Evolutionary conservation across 805 yeast genomes (phyloP).

Genomic region (Candida coquimbonensis): DNA sequence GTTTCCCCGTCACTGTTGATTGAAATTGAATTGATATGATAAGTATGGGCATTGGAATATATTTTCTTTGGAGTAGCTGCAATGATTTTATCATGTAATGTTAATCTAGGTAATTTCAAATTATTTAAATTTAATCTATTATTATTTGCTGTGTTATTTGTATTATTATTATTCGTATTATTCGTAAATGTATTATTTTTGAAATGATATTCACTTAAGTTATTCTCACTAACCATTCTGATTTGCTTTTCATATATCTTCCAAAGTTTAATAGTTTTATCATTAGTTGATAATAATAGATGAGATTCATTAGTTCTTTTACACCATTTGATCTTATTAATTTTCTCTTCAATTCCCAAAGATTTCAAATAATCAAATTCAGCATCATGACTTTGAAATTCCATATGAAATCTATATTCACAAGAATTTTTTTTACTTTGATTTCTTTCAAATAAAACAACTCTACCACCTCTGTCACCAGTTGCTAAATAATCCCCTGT

Average conservation of each 20-base stretch:
- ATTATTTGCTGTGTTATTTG: conserved; percentile 1
- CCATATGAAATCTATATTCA: conserved; percentile 93
- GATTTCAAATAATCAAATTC: conserved; percentile 96
- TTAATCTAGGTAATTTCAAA: conserved; percentile 77
- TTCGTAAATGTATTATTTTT: background rate
- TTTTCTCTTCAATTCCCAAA: conserved; percentile 94
- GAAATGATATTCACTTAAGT: conserved; percentile 44
- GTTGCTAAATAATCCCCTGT: conserved; percentile 95
- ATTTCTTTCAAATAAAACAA: conserved; percentile 89
- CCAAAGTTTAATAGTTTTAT: conserved; percentile 98
- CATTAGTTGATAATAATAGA: conserved; percentile 85
- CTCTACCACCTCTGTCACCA: conserved; percentile 98
- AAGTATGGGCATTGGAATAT: conserved; percentile 95
- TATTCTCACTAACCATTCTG: conserved; percentile 87
- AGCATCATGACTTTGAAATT: conserved; percentile 97
- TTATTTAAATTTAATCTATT: conserved; percentile 30
- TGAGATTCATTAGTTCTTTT: conserved; percentile 84
- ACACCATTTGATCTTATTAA: conserved; percentile 96
- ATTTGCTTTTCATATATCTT: conserved; percentile 88
- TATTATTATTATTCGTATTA: background rate
- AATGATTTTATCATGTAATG: conserved; percentile 91
- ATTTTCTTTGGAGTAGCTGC: conserved; percentile 91
- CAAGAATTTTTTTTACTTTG: conserved; percentile 64
- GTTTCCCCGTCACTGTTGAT: conserved; percentile 96
- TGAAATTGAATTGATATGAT: conserved; percentile 93